These are phyloP conservation scores for Geotrichum europaeum DNA, from an alignment of 1,139 yeast species.

Conservation along the genomic window DNA sequence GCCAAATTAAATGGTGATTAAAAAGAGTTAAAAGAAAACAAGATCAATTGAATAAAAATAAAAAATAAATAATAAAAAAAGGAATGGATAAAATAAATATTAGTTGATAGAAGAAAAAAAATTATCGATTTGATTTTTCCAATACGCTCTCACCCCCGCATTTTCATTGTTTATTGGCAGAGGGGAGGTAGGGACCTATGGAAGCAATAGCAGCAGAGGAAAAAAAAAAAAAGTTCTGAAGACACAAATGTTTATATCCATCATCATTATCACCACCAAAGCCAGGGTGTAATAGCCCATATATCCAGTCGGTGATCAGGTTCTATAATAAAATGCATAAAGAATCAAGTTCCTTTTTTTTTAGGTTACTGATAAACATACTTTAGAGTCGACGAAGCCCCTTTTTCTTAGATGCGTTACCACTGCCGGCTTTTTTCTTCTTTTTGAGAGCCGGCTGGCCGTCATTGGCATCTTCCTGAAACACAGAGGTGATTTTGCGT, in stretches of 20 bases:
- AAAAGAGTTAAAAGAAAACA: neutral
- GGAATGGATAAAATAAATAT: neutral
- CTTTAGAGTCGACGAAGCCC: conserved; percentile 3
- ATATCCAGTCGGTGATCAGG: too few species aligned
- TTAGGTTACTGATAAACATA: too few species aligned
- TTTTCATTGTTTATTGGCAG: neutral
- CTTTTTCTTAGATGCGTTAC: conserved; percentile 1
- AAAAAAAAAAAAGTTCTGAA: too few species aligned
- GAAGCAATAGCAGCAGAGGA: neutral
- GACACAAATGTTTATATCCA: too few species aligned
- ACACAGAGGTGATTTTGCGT: neutral
- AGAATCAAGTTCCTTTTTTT: too few species aligned
- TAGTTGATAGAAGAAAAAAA: neutral
- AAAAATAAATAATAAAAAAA: neutral
- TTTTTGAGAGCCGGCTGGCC: conserved; percentile 1
- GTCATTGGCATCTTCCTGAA: neutral
- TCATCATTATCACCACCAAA: too few species aligned
- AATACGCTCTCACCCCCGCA: neutral
- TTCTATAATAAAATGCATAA: too few species aligned
- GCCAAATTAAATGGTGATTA: too few species aligned
- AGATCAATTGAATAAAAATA: neutral
- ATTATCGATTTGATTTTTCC: neutral
- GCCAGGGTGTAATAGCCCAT: too few species aligned
- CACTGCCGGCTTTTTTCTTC: conserved; percentile 1
- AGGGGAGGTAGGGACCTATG: neutral